Percentiles rank a stretch among this genome's conserved stretches.
Conservation (phyloP, 108 stramenopile species). For the Schizochytrium sp. region DNA sequence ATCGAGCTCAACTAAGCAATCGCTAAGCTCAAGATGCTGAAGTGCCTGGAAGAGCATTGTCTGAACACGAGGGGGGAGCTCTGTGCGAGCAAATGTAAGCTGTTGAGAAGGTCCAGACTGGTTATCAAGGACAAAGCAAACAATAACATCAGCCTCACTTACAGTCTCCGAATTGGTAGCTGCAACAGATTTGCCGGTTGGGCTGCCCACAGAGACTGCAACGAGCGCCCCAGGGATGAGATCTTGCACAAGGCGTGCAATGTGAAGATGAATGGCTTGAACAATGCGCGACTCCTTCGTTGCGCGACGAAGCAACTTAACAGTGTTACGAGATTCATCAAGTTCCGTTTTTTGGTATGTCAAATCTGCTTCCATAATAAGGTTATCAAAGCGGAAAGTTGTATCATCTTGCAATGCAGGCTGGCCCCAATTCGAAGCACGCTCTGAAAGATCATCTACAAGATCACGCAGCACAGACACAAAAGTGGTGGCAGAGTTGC, state of each 20-base stretch:
- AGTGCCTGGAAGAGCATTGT: conserved; percentile 4
- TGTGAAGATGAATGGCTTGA: conserved; percentile 8
- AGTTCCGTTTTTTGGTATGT: background rate
- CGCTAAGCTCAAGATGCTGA: conserved; percentile 18
- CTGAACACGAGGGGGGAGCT: background rate
- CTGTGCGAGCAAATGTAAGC: conserved; percentile 35
- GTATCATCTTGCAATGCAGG: background rate
- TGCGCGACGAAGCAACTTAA: background rate
- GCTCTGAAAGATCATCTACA: background rate
- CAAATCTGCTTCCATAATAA: conserved; percentile 18
- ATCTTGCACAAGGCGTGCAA: conserved; percentile 11
- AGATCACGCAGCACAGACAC: background rate
- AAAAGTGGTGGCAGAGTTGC: background rate
- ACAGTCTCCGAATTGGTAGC: background rate
- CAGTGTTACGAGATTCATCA: too few relatives aligned
- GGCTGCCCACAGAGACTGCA: background rate
- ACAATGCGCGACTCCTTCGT: background rate
- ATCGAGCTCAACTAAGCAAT: background rate
- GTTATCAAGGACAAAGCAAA: conserved; percentile 25
- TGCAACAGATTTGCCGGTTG: background rate
- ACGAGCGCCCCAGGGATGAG: conserved; percentile 16
- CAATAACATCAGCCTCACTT: background rate
- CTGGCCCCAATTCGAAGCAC: background rate
- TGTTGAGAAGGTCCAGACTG: background rate
- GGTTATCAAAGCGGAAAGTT: background rate